Evolutionary conservation across 768 basidiomycete genomes (phyloP).

Genomic region (Rhodotorula paludigena): DNA sequence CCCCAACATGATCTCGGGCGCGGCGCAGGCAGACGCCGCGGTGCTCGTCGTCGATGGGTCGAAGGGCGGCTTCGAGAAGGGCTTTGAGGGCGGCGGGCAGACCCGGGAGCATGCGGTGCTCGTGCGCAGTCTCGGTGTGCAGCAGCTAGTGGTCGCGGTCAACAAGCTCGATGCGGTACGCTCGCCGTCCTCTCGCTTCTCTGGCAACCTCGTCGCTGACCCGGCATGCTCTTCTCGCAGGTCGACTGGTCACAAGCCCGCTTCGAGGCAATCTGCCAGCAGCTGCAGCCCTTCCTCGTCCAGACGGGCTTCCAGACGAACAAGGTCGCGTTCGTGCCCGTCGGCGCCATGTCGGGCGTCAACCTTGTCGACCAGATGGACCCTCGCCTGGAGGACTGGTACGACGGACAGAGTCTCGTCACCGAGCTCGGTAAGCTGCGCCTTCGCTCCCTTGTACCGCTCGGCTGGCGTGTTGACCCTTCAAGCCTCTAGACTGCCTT

Average conservation of each 20-base stretch:
- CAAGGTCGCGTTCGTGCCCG: constrained; percentile 79
- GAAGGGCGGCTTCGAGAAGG: constrained; percentile 89
- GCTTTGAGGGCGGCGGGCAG: constrained; percentile 89
- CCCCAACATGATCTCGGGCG: constrained; percentile 99
- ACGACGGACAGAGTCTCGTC: constrained; percentile 75
- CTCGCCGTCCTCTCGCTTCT: neutral
- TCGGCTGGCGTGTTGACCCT: neutral
- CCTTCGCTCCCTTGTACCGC: neutral
- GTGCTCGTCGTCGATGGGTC: constrained; percentile 86
- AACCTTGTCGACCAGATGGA: constrained; percentile 59
- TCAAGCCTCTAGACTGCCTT: constrained; percentile 16
- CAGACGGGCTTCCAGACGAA: constrained; percentile 79
- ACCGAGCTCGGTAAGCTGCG: constrained; percentile 64
- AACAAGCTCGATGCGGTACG: constrained; percentile 87
- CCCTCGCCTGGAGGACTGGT: constrained; percentile 66
- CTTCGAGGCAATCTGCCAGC: constrained; percentile 74
- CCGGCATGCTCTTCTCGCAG: neutral
- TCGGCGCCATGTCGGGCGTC: constrained; percentile 82
- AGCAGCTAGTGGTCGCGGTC: constrained; percentile 82
- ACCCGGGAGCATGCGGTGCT: constrained; percentile 90
- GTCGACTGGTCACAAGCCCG: constrained; percentile 75
- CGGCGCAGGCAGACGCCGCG: constrained; percentile 92
- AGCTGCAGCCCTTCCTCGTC: constrained; percentile 70
- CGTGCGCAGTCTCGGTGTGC: constrained; percentile 84
- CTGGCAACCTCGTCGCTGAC: neutral